A percentile compares a stretch with the other conserved stretches of the same genome.
Conservation (phyloP, 2,329 filamentous ascomycete species). For the Rasamsonia emersonii region DNA sequence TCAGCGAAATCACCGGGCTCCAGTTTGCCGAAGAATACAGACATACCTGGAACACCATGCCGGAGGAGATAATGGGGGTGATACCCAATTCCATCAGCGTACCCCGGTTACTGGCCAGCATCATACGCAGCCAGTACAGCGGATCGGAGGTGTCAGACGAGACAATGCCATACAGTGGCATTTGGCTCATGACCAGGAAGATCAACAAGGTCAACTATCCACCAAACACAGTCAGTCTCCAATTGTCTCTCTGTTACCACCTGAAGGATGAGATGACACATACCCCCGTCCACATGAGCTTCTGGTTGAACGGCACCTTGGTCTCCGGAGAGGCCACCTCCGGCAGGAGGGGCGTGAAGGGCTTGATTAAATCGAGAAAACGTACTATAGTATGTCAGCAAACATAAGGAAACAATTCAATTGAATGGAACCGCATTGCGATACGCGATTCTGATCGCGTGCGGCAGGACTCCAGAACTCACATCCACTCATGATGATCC, state of each 20-base stretch:
- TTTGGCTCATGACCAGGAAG: slow-evolving; percentile 99
- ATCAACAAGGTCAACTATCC: slow-evolving; percentile 75
- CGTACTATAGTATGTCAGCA: slow-evolving; percentile 57
- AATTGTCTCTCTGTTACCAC: slow-evolving; percentile 7
- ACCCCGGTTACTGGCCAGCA: slow-evolving; percentile 97
- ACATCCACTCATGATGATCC: slow-evolving; percentile 52
- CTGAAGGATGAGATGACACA: slow-evolving; percentile 17
- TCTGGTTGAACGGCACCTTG: slow-evolving; percentile 98
- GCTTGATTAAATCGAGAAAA: slow-evolving; percentile 99
- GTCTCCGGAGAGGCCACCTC: slow-evolving; percentile 98
- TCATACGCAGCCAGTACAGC: slow-evolving; percentile 99
- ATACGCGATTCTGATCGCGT: slow-evolving; percentile 21
- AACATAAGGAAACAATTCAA: slow-evolving; percentile 4
- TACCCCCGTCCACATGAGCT: slow-evolving; percentile 85
- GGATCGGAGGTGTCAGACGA: slow-evolving; percentile 98
- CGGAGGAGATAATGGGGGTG: slow-evolving; percentile 97
- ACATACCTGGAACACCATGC: slow-evolving; percentile 91
- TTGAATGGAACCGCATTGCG: background rate
- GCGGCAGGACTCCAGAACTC: slow-evolving; percentile 28
- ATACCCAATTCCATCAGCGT: slow-evolving; percentile 95
- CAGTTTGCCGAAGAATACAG: background rate
- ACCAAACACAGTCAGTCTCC: slow-evolving; percentile 14
- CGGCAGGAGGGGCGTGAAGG: slow-evolving; percentile 97
- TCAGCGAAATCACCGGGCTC: background rate
- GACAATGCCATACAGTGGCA: slow-evolving; percentile 98